These are phyloP conservation scores for Diaporthe ampelina DNA, from an alignment of 2,329 filamentous ascomycete species.

Conservation along the genomic window DNA sequence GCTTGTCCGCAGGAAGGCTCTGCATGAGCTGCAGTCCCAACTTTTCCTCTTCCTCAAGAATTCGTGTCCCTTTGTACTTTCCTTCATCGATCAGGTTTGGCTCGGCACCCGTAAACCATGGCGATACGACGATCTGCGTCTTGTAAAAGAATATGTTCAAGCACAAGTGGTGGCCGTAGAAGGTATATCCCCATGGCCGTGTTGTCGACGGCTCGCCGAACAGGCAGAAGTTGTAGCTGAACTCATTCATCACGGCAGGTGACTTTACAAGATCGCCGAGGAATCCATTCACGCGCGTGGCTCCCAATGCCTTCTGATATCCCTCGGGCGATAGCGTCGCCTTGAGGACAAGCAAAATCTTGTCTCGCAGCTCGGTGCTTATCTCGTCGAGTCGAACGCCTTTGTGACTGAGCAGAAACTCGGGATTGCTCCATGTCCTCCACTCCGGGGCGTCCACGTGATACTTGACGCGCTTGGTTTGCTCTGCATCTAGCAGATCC, in stretches of 20 bases:
- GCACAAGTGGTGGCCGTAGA: constrained; percentile 86
- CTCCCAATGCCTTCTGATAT: constrained; percentile 76
- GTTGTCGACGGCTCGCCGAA: constrained; percentile 73
- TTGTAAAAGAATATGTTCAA: constrained; percentile 78
- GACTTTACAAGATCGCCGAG: constrained; percentile 76
- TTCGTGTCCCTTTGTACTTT: constrained; percentile 72
- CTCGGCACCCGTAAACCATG: constrained; percentile 85
- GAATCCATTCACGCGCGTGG: constrained; percentile 83
- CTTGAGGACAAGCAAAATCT: constrained; percentile 69
- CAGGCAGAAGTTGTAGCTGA: constrained; percentile 81
- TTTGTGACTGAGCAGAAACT: constrained; percentile 78
- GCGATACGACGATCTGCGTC: constrained; percentile 76
- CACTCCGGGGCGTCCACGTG: constrained; percentile 80
- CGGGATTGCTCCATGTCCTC: constrained; percentile 80
- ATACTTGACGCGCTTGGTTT: constrained; percentile 64
- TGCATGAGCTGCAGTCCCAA: constrained; percentile 80
- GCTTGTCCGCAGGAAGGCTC: constrained; percentile 61
- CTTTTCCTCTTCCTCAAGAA: constrained; percentile 74
- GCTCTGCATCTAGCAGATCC: constrained; percentile 59
- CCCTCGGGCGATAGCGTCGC: constrained; percentile 76
- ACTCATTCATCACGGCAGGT: constrained; percentile 77
- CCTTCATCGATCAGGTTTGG: constrained; percentile 81
- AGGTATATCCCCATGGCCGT: constrained; percentile 77
- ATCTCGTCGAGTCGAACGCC: constrained; percentile 79
- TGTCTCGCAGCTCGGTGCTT: constrained; percentile 55